Conservation (phyloP, 2,329 filamentous ascomycete genomes). For the Arthroderma sp. region DNA sequence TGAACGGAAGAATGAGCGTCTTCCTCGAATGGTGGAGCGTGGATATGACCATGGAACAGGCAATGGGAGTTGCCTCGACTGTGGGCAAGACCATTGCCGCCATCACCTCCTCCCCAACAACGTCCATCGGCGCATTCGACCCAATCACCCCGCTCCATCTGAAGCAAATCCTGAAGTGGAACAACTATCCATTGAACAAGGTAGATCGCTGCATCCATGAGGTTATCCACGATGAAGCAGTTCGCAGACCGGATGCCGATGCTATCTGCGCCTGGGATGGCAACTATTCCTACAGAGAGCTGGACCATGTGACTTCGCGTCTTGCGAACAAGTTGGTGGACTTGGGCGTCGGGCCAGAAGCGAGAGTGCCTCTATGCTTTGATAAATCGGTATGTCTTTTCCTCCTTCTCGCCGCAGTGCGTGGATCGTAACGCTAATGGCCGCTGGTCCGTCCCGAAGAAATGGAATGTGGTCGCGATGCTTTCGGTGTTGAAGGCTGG, state of each 20-base stretch:
- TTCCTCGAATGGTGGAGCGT: conserved; percentile 31
- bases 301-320: conserved; percentile 29
- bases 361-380: conserved; percentile 30
- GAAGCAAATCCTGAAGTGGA: conserved; percentile 44
- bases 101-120: conserved; percentile 35
- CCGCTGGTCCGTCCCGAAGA: conserved; percentile 16
- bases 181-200: conserved; percentile 32
- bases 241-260: conserved; percentile 19
- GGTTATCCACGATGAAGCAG: conserved; percentile 26
- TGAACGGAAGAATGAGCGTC: conserved; percentile 25
- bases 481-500: conserved; percentile 34
- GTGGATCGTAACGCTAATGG: background rate
- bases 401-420: background rate
- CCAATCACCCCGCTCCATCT: conserved; percentile 47
- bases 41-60: conserved; percentile 28
- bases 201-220: conserved; percentile 32
- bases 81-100: conserved; percentile 43
- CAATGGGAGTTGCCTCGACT: conserved; percentile 39
- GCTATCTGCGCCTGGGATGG: conserved; percentile 23
- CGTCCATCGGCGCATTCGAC: conserved; percentile 37
- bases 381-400: conserved; percentile 28
- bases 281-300: conserved; percentile 26
- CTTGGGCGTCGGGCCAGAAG: conserved; percentile 31
- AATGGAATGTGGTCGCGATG: conserved; percentile 34
- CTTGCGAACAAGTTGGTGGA: conserved; percentile 23